Evolutionary conservation across 768 basidiomycete genomes (phyloP).

Genomic region (Cystofilobasidium ferigula): DNA sequence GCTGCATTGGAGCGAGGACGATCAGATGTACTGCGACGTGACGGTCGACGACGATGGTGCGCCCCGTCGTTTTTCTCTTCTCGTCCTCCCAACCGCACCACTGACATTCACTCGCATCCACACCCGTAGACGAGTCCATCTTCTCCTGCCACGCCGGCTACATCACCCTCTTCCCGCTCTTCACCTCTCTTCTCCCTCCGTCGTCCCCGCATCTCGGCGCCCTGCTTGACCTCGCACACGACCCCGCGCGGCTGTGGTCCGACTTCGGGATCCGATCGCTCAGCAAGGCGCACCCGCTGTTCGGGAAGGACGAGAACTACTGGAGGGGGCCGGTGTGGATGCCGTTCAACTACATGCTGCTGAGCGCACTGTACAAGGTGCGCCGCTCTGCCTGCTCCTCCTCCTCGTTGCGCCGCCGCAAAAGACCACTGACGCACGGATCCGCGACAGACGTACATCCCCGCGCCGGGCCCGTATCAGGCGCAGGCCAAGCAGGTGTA

Average conservation of each 20-base stretch:
- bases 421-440: neutral
- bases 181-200: constrained; percentile 65
- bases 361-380: constrained; percentile 68
- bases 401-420: neutral
- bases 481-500: constrained; percentile 67
- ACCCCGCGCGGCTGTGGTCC: constrained; percentile 84
- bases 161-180: constrained; percentile 84
- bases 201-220: constrained; percentile 66
- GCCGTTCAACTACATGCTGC: constrained; percentile 88
- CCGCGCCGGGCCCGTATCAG: constrained; percentile 69
- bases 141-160: constrained; percentile 88
- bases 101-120: neutral
- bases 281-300: constrained; percentile 75
- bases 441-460: constrained; percentile 56
- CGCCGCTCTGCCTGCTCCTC: constrained; percentile 14
- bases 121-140: constrained; percentile 66
- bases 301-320: constrained; percentile 87
- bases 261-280: constrained; percentile 78
- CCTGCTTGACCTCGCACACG: constrained; percentile 67
- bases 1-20: constrained; percentile 81
- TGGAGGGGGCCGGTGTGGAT: constrained; percentile 97
- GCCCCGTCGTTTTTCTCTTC: constrained; percentile 7
- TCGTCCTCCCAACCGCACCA: constrained; percentile 2
- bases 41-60: constrained; percentile 72
- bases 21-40: constrained; percentile 87